A percentile compares a stretch with the other conserved stretches of the same genome.
These are phyloP conservation scores for Populus pruinosa DNA, from an alignment of 345 rosid genomes.

Conservation along the genomic window DNA sequence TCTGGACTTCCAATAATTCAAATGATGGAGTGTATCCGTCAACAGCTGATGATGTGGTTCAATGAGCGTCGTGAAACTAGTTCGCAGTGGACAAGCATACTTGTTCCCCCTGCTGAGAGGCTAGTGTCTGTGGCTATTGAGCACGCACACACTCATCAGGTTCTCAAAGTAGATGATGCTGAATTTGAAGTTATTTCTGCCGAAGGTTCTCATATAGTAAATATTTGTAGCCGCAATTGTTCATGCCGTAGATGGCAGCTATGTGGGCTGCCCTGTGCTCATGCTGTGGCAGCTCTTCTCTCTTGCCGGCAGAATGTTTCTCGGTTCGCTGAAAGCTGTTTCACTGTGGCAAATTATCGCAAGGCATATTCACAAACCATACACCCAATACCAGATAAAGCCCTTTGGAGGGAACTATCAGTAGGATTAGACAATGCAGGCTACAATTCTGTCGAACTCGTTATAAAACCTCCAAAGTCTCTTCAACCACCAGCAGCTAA, in stretches of 20 bases:
- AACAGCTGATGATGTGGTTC: conserved; percentile 93
- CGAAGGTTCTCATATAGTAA: conserved; percentile 76
- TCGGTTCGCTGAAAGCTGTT: conserved; percentile 84
- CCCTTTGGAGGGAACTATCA: conserved; percentile 68
- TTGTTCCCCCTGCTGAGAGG: conserved; percentile 84
- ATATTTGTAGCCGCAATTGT: conserved; percentile 78
- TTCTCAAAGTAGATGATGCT: conserved; percentile 82
- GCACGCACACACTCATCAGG: conserved; percentile 69
- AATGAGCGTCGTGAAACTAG: conserved; percentile 83
- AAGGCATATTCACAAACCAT: conserved; percentile 88
- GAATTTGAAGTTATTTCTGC: conserved; percentile 89
- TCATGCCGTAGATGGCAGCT: conserved; percentile 94
- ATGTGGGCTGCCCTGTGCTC: conserved; percentile 88
- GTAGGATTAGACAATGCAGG: conserved; percentile 33
- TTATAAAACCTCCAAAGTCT: conserved; percentile 77
- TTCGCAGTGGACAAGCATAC: conserved; percentile 82
- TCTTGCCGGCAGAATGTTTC: conserved; percentile 95
- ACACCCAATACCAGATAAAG: conserved; percentile 89
- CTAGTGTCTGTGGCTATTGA: conserved; percentile 78
- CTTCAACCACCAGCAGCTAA: conserved; percentile 80
- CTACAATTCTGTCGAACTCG: conserved; percentile 27
- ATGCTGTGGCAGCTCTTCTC: conserved; percentile 87
- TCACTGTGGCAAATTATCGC: conserved; percentile 83
- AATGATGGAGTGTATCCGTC: conserved; percentile 94
- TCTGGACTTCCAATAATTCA: conserved; percentile 92